Evolutionary conservation across 495 filamentous ascomycete genomes (phyloP), one percentile per base, ranked within the genome.

Genomic region (Clohesyomyces aquaticus): DNA sequence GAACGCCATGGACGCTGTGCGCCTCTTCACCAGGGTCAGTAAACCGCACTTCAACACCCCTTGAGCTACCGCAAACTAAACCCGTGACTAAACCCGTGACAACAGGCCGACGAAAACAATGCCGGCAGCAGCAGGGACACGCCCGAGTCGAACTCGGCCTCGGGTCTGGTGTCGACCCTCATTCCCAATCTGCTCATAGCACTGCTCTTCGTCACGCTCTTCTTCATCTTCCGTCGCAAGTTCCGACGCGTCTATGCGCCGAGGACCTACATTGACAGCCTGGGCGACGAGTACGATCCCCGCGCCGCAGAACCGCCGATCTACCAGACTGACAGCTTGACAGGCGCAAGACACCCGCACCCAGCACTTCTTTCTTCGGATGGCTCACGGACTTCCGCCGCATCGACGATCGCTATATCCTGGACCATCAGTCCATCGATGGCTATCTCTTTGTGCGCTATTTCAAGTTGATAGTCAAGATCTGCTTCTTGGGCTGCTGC

Each of bases 361-460:
- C 49, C 86, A 88, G 22, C 71, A 77, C 18, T 79, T 91, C 0
- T 85, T 91, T 38, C 8, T 82, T 88, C 70, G 86, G 87, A 71
- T 96, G 92, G 91, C 72, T 96, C 67, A 77, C 76, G 3, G 75
- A 83, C 27, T 94, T 93, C 79, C 88, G 85, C 81, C 83, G 84
- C 75, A 83, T 94, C 52, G 87, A 90, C 32, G 91, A 96, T 73
- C 85, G 85, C 61, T 91, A 90, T 72, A 88, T 93, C 46, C 82
- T 96, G 60, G 88, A 93, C 70, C 90, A 95, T 73, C 88, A 94
- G 76, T 91, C 91, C 2, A 82, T 98, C 76, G 95, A 96, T 59
- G 85, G 65, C 26, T 80, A 75, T 65, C 70, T 80, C 26, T 77
- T 77, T 61, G 69, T 80, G 28, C 74, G 77, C 16, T 72, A 72